Evolutionary conservation across 495 filamentous ascomycete species (phyloP), one percentile per base, ranked within the genome.

Genomic region (Penicillium arizonense): DNA sequence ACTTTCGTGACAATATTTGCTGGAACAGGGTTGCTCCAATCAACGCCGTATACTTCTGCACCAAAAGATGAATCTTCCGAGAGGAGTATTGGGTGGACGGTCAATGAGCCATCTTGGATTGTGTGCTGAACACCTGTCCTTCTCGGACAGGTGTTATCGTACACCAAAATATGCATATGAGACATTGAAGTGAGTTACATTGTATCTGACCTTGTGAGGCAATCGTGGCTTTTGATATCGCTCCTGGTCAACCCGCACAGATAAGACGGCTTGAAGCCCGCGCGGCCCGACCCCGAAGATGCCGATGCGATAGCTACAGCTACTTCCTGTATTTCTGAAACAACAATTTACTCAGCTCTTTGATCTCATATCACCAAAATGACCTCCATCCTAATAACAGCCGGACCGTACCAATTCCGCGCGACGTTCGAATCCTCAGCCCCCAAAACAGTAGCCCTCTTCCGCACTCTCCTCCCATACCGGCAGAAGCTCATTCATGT

Each of bases 401-500:
- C 60, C 30, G 54, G 54, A 2, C 57, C 63, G 8, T 54, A 56
- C 43, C 51, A 52, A 26, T 66, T 66, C 43, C 57, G 56, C 13
- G 56, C 50, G n/a, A 52, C 23, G n/a, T 52, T 66, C 20, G 60
- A 62, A 33, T 46, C 57, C 5, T 33, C 37, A 8, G 63, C 63
- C 12, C 63, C 63, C 11, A 61, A 58, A 50, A 66, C 59, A 9
- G 54, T 58, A 34, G 37, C 52, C 3, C 49, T 63, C 23, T 66
- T 66, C 45, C 57, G 47, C 20, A 34, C 43, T 5, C 52, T 66
- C 9, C 57, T 66, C 18, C 63, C 63, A 18, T 66, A 66, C 24
- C 55, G 35, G 7, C 63, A 66, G 26, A 60, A 63, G 23, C 44
- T 63, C 11, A 66, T 66, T 36, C 63, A 66, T 52, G 60, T 63